Percentiles rank a stretch among this genome's conserved stretches.
Conservation (phyloP, 352 stramenopile species). For the Pythium aphanidermatum region DNA sequence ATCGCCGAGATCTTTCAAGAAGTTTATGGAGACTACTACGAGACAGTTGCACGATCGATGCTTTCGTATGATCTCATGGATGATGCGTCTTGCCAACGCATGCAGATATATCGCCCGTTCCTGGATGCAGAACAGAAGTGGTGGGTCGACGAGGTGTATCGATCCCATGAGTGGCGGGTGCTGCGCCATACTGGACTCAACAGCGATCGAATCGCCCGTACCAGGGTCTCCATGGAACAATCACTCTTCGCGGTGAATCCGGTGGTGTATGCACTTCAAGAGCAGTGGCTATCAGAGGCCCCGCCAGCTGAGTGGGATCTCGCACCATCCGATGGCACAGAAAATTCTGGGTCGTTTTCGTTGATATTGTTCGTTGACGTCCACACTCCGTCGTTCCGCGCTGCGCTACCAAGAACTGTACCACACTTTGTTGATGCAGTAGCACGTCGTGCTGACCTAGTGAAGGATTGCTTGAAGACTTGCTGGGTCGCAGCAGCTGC, state of each 20-base stretch:
- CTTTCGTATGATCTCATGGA: conserved; percentile 88
- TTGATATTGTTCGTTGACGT: conserved; percentile 85
- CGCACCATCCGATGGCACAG: conserved; percentile 18
- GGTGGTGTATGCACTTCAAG: conserved; percentile 82
- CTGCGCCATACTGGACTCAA: conserved; percentile 75
- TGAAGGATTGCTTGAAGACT: conserved; percentile 80
- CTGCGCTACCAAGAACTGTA: conserved; percentile 67
- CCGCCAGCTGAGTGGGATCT: conserved; percentile 73
- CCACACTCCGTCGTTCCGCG: conserved; percentile 48
- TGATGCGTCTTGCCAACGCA: conserved; percentile 42
- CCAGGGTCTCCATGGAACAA: conserved; percentile 39
- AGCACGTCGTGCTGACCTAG: conserved; percentile 63
- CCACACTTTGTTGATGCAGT: conserved; percentile 85
- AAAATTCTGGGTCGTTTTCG: conserved; percentile 37
- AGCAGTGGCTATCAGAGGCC: conserved; percentile 80
- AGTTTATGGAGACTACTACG: conserved; percentile 72
- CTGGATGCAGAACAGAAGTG: conserved; percentile 76
- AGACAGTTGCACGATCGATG: conserved; percentile 72
- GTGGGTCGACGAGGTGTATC: conserved; percentile 79
- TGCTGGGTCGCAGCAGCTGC: conserved; percentile 76
- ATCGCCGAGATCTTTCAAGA: conserved; percentile 74
- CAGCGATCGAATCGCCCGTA: conserved; percentile 28
- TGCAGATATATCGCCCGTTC: conserved; percentile 83
- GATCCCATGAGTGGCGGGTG: conserved; percentile 71
- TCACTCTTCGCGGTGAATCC: conserved; percentile 68